phyloP scores from a whole-genome alignment of 768 basidiomycete species.

The Tricholoma flavovirens region DNA sequence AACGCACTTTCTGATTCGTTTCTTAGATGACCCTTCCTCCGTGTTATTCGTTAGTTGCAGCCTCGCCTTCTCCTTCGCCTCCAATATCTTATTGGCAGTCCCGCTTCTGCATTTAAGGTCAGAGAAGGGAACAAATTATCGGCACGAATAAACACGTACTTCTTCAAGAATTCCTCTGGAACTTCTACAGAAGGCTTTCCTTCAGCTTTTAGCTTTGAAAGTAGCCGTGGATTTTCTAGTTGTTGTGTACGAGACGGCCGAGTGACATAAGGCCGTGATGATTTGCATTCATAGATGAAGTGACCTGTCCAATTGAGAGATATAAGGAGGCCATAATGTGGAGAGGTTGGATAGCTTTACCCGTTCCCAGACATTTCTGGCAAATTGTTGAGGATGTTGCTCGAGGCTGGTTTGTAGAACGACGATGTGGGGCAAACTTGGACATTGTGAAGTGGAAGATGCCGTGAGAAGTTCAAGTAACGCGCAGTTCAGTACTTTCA shows the following conservation, averaged over 20 bases:
- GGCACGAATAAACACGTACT: conserved; percentile 43
- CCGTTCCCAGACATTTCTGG: conserved; percentile 75
- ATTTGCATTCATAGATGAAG: conserved; percentile 89
- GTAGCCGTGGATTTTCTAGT: conserved; percentile 68
- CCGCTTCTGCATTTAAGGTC: conserved; percentile 45
- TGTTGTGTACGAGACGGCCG: conserved; percentile 87
- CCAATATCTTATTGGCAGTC: conserved; percentile 80
- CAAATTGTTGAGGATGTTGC: conserved; percentile 66
- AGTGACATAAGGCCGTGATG: conserved; percentile 71
- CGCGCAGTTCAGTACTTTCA: too few species aligned
- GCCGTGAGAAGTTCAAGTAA: not conserved
- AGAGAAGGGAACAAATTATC: not conserved
- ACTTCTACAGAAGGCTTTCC: conserved; percentile 78
- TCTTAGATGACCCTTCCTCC: conserved; percentile 35
- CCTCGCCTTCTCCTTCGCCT: conserved; percentile 75
- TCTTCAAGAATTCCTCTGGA: conserved; percentile 86
- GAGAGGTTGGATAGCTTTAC: conserved; percentile 28
- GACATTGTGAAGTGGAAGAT: conserved; percentile 45
- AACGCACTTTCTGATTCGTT: conserved; percentile 31
- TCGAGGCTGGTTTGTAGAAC: conserved; percentile 54
- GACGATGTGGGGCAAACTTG: conserved; percentile 72
- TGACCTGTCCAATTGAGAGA: conserved; percentile 50
- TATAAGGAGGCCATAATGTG: not conserved
- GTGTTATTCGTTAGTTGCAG: conserved; percentile 36
- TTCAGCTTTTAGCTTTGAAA: conserved; percentile 62